Evolutionary conservation across 495 filamentous ascomycete species (phyloP).

Genomic region (Copromyces sp.): DNA sequence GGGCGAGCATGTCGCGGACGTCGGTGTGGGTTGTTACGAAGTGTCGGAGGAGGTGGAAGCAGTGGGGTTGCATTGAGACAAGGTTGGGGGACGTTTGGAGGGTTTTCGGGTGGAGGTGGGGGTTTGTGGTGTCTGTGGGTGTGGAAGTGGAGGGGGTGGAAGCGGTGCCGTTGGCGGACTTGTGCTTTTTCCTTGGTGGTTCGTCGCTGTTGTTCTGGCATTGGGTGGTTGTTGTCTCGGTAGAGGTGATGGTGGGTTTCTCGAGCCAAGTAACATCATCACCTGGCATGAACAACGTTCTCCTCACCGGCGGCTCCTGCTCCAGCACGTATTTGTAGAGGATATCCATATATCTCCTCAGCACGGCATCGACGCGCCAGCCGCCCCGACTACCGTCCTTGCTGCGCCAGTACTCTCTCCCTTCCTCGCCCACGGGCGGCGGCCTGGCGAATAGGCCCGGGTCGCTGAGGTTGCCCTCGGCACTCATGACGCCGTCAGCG

Average conservation of each 20-base stretch:
- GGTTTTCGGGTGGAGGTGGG: slow-evolving; percentile 22
- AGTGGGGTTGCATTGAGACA: slow-evolving; percentile 76
- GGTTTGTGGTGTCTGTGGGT: neutral
- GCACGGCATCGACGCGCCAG: slow-evolving; percentile 78
- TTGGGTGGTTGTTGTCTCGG: neutral
- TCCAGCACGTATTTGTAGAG: slow-evolving; percentile 66
- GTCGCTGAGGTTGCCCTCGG: slow-evolving; percentile 87
- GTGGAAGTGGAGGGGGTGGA: neutral
- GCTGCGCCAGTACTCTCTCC: slow-evolving; percentile 75
- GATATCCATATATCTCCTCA: slow-evolving; percentile 83
- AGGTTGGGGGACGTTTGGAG: slow-evolving; percentile 54
- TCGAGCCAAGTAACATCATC: slow-evolving; percentile 38
- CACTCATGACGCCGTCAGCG: slow-evolving; percentile 89
- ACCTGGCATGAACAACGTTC: slow-evolving; percentile 64
- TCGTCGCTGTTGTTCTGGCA: slow-evolving; percentile 19
- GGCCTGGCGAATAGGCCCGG: slow-evolving; percentile 72
- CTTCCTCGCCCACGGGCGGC: slow-evolving; percentile 52
- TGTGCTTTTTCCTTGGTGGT: slow-evolving; percentile 48
- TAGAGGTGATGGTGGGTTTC: neutral
- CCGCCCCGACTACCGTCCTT: slow-evolving; percentile 65
- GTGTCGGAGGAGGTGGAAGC: slow-evolving; percentile 83
- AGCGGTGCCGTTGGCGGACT: slow-evolving; percentile 20
- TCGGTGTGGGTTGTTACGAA: slow-evolving; percentile 67
- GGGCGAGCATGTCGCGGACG: slow-evolving; percentile 72
- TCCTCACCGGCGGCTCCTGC: slow-evolving; percentile 47